Evolutionary conservation across 2,329 filamentous ascomycete species (phyloP).

Genomic region (Bimuria novae-zelandiae): DNA sequence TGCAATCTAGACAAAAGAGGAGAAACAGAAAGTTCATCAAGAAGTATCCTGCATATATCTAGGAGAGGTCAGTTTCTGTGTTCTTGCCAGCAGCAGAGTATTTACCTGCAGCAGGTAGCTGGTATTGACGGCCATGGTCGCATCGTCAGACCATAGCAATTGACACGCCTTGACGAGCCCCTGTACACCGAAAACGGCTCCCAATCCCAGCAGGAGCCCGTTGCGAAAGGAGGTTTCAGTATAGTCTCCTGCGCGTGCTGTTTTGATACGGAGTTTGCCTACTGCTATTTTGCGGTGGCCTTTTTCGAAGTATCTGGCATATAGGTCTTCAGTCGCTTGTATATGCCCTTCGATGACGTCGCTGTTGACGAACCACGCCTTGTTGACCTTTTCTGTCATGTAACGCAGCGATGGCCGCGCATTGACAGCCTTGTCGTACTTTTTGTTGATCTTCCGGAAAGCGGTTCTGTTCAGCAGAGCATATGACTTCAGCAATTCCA

Average conservation of each 20-base stretch:
- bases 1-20: constrained; percentile 84
- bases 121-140: constrained; percentile 36
- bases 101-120: constrained; percentile 66
- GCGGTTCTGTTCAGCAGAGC: constrained; percentile 87
- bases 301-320: constrained; percentile 90
- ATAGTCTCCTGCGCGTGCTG: constrained; percentile 62
- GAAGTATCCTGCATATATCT: constrained; percentile 94
- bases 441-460: constrained; percentile 98
- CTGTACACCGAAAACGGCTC: constrained; percentile 50
- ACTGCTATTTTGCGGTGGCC: constrained; percentile 92
- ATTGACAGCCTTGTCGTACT: constrained; percentile 90
- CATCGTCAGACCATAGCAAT: constrained; percentile 34
- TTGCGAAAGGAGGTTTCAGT: constrained; percentile 64
- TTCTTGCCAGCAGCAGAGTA: constrained; percentile 58
- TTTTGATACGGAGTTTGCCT: constrained; percentile 79
- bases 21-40: constrained; percentile 78
- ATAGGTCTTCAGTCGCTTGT: constrained; percentile 82
- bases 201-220: constrained; percentile 52
- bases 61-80: constrained; percentile 30
- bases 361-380: constrained; percentile 88
- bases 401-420: constrained; percentile 78
- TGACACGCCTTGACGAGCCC: constrained; percentile 48
- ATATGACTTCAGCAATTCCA: constrained; percentile 92
- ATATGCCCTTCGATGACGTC: constrained; percentile 82
- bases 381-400: constrained; percentile 89